Base-by-base conservation (phyloP, 1,139 yeast genomes). In the Magnusiomyces paraingens region DNA sequence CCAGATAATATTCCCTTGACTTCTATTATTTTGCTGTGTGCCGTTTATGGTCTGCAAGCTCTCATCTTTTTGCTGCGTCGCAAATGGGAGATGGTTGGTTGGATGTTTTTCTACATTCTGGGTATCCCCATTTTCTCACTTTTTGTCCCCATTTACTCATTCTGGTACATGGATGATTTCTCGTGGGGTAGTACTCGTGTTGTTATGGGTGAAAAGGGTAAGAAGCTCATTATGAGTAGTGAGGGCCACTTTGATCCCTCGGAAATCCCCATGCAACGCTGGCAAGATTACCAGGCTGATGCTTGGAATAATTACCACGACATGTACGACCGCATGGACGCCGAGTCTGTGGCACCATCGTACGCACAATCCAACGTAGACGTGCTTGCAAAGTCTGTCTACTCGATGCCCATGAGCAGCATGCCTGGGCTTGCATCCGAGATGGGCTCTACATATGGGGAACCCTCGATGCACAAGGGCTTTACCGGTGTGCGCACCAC, bases 151-250 rank as follows among this genome's bases (percentile, higher is more conserved):
- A 58, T 73, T 35, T 73, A 73, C 56, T 65, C 76, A 8, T 73
- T 73, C 64, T 73, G 76, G 76, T 61, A 69, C 59, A 73, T 73
- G 76, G 76, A 73, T 54, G 76, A 73, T 61, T 73, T 73, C 66
- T 69, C 74, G 1, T 73, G 76, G 76, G 76, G 76, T 58, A 70
- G 66, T 58, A 73, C 76, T n/a, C 72, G 76, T 49, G 68, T 73
- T 51, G 75, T 73, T 12, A 61, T 66, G 39, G 76, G 75, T 15
- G 76, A 72, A 53, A 71, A 71, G 59, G 68, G 70, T 53, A 64
- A 68, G 59, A 55, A 63, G 55, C 61, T 72, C 32, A 60, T 72
- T 12, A 61, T 68, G 15, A 61, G 68, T n/a, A 66, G 63, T 20
- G 76, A 72, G 55, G 76, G 74, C 14, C 68, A 67, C 5, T 73